Evolutionary conservation across 2,329 filamentous ascomycete genomes (phyloP), one percentile per base, ranked within the genome.

Genomic region (Sporothrix phasma): DNA sequence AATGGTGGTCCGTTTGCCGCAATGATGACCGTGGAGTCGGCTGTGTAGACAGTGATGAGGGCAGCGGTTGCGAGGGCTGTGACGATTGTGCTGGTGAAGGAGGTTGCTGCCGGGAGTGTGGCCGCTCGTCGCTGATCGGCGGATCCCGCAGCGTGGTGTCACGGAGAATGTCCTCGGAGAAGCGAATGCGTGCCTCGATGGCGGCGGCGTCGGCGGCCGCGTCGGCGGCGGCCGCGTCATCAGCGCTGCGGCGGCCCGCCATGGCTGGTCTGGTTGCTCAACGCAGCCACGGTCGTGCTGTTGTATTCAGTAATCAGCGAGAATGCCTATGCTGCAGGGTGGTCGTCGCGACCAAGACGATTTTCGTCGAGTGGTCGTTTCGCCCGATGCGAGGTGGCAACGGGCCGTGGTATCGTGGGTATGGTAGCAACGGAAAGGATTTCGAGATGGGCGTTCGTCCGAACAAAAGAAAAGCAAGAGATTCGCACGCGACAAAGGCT

Each of bases 121-220:
- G 56, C n/a, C 26, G 60, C 2, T 39, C 54, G 24, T 59, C 62
- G 17, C 31, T 17, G 31, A 6, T 26, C 34, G 61, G 58, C 26
- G 19, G 51, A 19, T 56, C 31, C 4, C 11, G 53, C n/a, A 47
- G 51, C 15, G 19, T 49, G 13, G 56, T 39, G 13, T 69, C 68
- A 19, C 68, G 68, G 17, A 66, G 62, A 31, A 67, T 51, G 39
- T 71, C 69, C 24, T 66, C 68, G 22, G 71, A 72, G 66, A 71
- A 71, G 45, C 70, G 71, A 51, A 72, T 67, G 62, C 68, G 67
- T 15, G 61, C 24, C 13, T 64, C 63, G 22, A 59, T 59, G 56
- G 56, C 56, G 2, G 39, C 56, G 37, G 46, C 51, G 49, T 64
- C 53, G 26, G 56, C 56, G 2, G 39, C 56, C 22, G 46, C 51